phyloP scores from a whole-genome alignment of 2,329 filamentous ascomycete genomes.

The Onygena corvina region DNA sequence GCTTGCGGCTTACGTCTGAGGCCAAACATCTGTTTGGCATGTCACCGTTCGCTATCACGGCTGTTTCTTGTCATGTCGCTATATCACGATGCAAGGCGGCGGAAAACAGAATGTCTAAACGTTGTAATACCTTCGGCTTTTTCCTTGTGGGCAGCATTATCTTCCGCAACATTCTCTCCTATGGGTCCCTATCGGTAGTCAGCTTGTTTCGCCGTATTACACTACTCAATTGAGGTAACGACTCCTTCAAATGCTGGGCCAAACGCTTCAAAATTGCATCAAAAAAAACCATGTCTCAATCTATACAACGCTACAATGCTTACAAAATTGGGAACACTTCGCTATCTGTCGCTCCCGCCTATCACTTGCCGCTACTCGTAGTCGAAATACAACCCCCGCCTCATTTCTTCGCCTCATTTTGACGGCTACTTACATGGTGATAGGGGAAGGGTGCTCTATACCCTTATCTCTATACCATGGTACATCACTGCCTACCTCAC shows the following conservation, averaged over 20 bases:
- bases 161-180: conserved; percentile 25
- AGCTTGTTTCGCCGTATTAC: conserved; percentile 31
- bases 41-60: conserved; percentile 16
- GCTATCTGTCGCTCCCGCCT: neutral
- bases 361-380: conserved; percentile 6
- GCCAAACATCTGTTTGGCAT: neutral
- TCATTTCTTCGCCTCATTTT: neutral
- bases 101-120: conserved; percentile 30
- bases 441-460: neutral
- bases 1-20: conserved; percentile 21
- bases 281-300: conserved; percentile 5
- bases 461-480: neutral
- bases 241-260: conserved; percentile 31
- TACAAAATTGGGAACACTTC: conserved; percentile 1
- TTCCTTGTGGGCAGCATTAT: conserved; percentile 33
- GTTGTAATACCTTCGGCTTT: conserved; percentile 36
- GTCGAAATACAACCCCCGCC: neutral
- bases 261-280: neutral
- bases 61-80: conserved; percentile 28
- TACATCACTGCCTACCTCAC: neutral
- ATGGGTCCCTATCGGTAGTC: conserved; percentile 31
- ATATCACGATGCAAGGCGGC: conserved; percentile 31
- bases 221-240: conserved; percentile 30
- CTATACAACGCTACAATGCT: conserved; percentile 1
- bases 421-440: neutral